Evolutionary conservation across 1,284 basidiomycete genomes (phyloP).

Genomic region (Leccinum fuscescens): DNA sequence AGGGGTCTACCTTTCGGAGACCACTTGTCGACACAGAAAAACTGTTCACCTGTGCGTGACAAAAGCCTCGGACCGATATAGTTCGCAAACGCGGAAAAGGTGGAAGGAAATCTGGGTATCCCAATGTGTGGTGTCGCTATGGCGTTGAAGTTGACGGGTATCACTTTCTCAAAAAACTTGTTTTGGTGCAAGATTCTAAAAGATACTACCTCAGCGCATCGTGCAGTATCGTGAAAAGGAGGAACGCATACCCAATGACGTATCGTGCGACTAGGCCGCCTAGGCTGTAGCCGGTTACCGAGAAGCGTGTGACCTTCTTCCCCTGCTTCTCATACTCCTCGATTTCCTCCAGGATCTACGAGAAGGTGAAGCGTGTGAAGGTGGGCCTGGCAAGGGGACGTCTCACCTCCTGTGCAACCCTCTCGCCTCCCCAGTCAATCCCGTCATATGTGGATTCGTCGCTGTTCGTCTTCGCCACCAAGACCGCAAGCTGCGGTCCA

Average conservation of each 20-base stretch:
- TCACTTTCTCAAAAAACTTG: conserved; percentile 65
- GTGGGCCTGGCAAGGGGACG: not conserved
- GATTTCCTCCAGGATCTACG: conserved; percentile 53
- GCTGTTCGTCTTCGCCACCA: conserved; percentile 51
- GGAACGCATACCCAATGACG: conserved; percentile 57
- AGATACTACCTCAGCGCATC: conserved; percentile 5
- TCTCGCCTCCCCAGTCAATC: conserved; percentile 72
- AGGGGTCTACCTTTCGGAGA: conserved; percentile 66
- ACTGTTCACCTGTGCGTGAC: conserved; percentile 83
- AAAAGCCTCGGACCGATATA: conserved; percentile 72
- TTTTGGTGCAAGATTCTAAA: conserved; percentile 61
- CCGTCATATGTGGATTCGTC: conserved; percentile 70
- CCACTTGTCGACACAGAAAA: conserved; percentile 76
- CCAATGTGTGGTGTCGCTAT: conserved; percentile 84
- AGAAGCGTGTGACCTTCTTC: conserved; percentile 61
- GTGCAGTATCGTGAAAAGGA: not conserved
- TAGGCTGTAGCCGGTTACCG: conserved; percentile 76
- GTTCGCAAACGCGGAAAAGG: conserved; percentile 57
- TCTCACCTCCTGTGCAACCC: conserved; percentile 63
- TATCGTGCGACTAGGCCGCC: conserved; percentile 82
- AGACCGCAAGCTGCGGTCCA: conserved; percentile 43
- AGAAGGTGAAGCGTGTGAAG: conserved; percentile 4
- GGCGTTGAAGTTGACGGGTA: conserved; percentile 78
- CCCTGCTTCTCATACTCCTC: conserved; percentile 51
- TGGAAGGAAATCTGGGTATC: conserved; percentile 54